Conservation (phyloP, 2,329 filamentous ascomycete genomes). For the Aspergillus sp. region DNA sequence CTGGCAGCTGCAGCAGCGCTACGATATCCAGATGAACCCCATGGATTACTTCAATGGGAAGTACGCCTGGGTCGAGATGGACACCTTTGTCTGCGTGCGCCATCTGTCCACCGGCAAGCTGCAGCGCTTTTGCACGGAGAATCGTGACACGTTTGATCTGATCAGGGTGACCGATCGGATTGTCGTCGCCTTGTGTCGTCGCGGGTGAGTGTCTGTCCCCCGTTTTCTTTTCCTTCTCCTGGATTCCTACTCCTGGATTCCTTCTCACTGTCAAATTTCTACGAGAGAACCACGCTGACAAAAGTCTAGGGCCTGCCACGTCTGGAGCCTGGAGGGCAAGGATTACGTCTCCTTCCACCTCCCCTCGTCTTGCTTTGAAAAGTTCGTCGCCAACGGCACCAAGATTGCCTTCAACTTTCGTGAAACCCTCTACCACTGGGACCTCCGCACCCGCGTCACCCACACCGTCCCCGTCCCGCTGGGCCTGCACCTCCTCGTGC, state of each 20-base stretch:
- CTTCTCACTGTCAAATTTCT: not conserved
- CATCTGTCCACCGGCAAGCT: conserved; percentile 5
- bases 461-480: conserved; percentile 8
- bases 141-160: conserved; percentile 11
- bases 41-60: conserved; percentile 15
- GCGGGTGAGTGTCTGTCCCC: conserved; percentile 13
- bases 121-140: conserved; percentile 14
- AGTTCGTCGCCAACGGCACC: conserved; percentile 14
- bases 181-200: conserved; percentile 13
- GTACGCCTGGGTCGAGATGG: conserved; percentile 13
- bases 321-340: conserved; percentile 20
- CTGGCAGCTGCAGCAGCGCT: not conserved
- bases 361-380: conserved; percentile 11
- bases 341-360: conserved; percentile 19
- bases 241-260: not conserved
- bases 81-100: conserved; percentile 8
- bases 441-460: conserved; percentile 10
- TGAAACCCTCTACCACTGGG: conserved; percentile 16
- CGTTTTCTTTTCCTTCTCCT: not conserved
- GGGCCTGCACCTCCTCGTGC: conserved; percentile 8
- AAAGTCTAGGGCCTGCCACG: conserved; percentile 20
- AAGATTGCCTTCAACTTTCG: conserved; percentile 15
- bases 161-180: conserved; percentile 15
- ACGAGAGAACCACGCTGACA: not conserved
- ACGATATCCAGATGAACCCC: not conserved